Base-by-base conservation (phyloP, 495 filamentous ascomycete genomes). In the Neurospora sp. region DNA sequence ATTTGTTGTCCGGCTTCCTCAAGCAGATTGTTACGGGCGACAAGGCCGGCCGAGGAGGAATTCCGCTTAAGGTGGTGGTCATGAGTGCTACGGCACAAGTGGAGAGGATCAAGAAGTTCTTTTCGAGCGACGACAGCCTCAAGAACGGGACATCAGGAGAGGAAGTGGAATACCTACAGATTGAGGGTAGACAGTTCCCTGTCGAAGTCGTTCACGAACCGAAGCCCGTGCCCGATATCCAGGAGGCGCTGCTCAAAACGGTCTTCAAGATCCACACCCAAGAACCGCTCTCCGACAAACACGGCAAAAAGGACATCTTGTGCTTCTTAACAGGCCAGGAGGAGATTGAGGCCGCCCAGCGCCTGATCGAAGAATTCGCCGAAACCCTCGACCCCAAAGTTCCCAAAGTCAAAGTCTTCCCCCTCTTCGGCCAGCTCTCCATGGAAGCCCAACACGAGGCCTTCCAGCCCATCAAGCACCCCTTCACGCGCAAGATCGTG, bases 71-170 rank as follows among this genome's bases (percentile, higher is more conserved):
- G 79, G 91, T 97, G 11, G 88, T 96, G 18, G 88, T 98, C 76
- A 99, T 99, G 96, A 97, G 94, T 84, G 96, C 96, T 70, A 99
- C 96, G 18, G 92, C 93, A 20, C 93, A 98, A 80, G 89, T 96
- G 75, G 91, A 94, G 73, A 89, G 84, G 72, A 87, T 98, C 37
- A 85, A 88, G 54, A 82, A 84, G 1, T 98, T 97, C 81, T 97
- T 97, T 78, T 86, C 87, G 10, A 75, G 54, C 3, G 71, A 72
- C 12, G 66, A 76, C 9, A 16, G 75, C 1, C 27, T 66, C 0
- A 41, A 73, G 69, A 66, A 75, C 3, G 35, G 42, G 4, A 35
- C 39, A 31, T 42, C 73, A 0, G 66, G 18, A 49, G 39, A 27
- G 20, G 37, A 74, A 1, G 75, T 86, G 5, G 79, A 88, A 7